Conservation (phyloP, 148 eudicot genomes). For the Agrostemma githago region DNA sequence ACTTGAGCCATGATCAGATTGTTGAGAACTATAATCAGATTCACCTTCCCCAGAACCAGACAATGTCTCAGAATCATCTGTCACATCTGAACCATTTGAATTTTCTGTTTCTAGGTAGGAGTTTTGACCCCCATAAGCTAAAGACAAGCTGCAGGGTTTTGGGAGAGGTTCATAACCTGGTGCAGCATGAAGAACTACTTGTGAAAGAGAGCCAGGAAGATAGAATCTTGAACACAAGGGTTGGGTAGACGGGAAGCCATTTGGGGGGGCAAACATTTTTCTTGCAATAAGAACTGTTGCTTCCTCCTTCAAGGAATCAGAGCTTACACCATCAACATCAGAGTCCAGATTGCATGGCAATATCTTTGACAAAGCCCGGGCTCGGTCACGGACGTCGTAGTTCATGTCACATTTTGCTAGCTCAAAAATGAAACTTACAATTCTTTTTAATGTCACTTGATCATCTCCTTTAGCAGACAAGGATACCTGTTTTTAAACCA, state of each 20-base stretch:
- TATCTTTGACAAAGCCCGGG: slow-evolving; percentile 60
- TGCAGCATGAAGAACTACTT: slow-evolving; percentile 95
- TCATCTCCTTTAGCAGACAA: slow-evolving; percentile 57
- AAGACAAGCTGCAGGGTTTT: slow-evolving; percentile 63
- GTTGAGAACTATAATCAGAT: slow-evolving; percentile 61
- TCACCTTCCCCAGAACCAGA: slow-evolving; percentile 70
- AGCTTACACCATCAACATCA: slow-evolving; percentile 30
- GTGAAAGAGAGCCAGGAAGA: slow-evolving; percentile 99
- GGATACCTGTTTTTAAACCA: slow-evolving; percentile 47
- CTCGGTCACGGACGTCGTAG: slow-evolving; percentile 93
- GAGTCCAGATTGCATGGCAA: slow-evolving; percentile 34
- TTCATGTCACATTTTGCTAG: slow-evolving; percentile 78
- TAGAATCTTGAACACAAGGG: slow-evolving; percentile 58
- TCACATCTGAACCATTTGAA: slow-evolving; percentile 35
- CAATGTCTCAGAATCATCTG: slow-evolving; percentile 46
- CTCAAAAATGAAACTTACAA: slow-evolving; percentile 60
- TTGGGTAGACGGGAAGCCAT: slow-evolving; percentile 36
- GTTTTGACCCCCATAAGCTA: slow-evolving; percentile 26
- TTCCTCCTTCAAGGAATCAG: slow-evolving; percentile 31
- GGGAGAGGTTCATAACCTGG: slow-evolving; percentile 98
- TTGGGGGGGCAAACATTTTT: slow-evolving; percentile 42
- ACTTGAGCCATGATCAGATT: slow-evolving; percentile 46
- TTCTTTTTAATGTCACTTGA: slow-evolving; percentile 28
- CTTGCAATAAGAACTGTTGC: slow-evolving; percentile 39
- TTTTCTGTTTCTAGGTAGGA: slow-evolving; percentile 27